Conservation (phyloP, 805 yeast species). For the Nakazawaea sp. region DNA sequence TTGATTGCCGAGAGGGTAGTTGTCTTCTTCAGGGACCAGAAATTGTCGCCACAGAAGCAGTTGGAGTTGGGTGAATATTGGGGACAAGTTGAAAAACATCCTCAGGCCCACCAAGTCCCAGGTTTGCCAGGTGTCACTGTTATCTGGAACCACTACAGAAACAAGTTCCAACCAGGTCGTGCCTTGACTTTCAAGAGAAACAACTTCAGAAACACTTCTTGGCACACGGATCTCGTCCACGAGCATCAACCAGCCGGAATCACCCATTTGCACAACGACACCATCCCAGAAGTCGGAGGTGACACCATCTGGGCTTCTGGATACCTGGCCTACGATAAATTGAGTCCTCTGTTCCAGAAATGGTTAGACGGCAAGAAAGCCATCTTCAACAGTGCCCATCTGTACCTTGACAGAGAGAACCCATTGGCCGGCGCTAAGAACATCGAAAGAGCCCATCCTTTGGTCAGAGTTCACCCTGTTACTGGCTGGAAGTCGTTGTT, state of each 20-base stretch:
- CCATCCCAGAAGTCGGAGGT: constrained; percentile 45
- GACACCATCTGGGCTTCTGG: constrained; percentile 54
- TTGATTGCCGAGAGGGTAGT: constrained; percentile 37
- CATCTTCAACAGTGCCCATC: constrained; percentile 32
- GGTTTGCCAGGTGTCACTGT: constrained; percentile 32
- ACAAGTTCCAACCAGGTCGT: constrained; percentile 18
- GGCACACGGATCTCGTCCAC: constrained; percentile 39
- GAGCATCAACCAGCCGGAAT: constrained; percentile 52
- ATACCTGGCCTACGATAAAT: constrained; percentile 51
- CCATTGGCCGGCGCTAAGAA: constrained; percentile 41
- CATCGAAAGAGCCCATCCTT: constrained; percentile 51
- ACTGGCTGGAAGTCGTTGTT: constrained; percentile 57
- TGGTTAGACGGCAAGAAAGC: constrained; percentile 49
- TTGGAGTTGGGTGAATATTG: constrained; percentile 36
- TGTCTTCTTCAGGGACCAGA: constrained; percentile 43
- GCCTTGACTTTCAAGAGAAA: constrained; percentile 15
- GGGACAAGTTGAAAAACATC: constrained; percentile 37
- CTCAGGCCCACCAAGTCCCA: constrained; percentile 27
- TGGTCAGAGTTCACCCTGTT: constrained; percentile 58
- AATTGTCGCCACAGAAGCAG: constrained; percentile 35
- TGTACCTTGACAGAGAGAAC: constrained; percentile 30
- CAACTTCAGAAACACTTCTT: neutral
- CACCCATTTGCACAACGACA: constrained; percentile 46
- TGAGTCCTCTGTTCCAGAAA: constrained; percentile 41
- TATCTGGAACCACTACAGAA: constrained; percentile 29